Conservation (phyloP, 2,329 filamentous ascomycete genomes). For the Ophiostoma piceae region DNA sequence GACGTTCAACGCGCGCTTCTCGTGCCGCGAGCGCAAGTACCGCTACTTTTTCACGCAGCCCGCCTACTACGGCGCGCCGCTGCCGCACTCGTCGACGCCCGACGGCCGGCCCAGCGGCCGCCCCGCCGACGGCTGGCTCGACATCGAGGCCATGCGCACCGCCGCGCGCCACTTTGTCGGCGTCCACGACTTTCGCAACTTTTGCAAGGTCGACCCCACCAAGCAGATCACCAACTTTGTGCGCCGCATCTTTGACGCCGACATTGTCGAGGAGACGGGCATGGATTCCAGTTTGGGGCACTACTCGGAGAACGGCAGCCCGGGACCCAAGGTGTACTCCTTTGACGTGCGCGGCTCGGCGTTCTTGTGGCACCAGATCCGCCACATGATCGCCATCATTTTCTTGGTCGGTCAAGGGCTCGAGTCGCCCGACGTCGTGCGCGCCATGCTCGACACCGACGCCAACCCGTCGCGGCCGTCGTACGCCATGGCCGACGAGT, state of each 20-base stretch:
- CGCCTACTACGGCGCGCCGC: conserved; percentile 53
- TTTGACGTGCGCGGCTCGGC: conserved; percentile 86
- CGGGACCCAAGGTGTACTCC: conserved; percentile 66
- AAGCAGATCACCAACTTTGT: conserved; percentile 86
- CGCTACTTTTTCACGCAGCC: conserved; percentile 98
- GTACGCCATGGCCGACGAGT: conserved; percentile 87
- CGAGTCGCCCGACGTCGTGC: conserved; percentile 68
- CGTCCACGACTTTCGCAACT: conserved; percentile 89
- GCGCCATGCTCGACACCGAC: conserved; percentile 66
- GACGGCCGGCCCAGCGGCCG: conserved; percentile 34
- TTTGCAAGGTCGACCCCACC: conserved; percentile 85
- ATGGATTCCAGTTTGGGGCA: conserved; percentile 52
- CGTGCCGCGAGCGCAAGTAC: conserved; percentile 85
- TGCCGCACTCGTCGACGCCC: conserved; percentile 50
- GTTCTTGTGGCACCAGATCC: conserved; percentile 97
- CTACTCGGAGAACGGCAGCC: conserved; percentile 36
- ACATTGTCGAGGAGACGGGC: conserved; percentile 65
- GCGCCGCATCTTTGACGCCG: conserved; percentile 71
- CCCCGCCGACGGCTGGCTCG: conserved; percentile 67
- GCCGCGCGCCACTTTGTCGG: conserved; percentile 78
- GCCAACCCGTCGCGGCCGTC: conserved; percentile 70
- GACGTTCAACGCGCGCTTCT: conserved; percentile 85
- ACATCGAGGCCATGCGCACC: conserved; percentile 78
- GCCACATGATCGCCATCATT: conserved; percentile 87
- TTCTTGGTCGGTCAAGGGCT: conserved; percentile 88